A percentile compares a stretch with the other conserved stretches of the same genome.
phyloP scores from a whole-genome alignment of 108 stramenopile genomes.

The Seminavis robusta region DNA sequence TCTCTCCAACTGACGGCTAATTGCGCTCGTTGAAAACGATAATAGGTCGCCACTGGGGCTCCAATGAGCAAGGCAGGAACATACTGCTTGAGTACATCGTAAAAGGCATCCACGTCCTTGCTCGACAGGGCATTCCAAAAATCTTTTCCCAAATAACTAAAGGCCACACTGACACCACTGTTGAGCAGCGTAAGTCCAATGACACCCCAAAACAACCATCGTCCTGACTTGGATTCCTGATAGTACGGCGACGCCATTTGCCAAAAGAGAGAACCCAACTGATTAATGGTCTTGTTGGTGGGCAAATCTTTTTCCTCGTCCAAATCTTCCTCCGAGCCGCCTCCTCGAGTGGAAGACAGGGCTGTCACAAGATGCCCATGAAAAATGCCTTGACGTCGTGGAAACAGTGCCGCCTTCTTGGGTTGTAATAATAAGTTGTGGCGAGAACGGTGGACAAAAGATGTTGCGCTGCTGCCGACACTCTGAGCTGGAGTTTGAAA shows the following conservation, averaged over 20 bases:
- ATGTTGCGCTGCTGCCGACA: too few species aligned
- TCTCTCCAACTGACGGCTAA: constrained; percentile 70
- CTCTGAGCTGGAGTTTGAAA: too few species aligned
- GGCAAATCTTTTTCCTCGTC: too few species aligned
- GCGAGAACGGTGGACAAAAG: too few species aligned
- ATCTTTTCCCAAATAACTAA: constrained; percentile 88
- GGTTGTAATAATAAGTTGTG: too few species aligned
- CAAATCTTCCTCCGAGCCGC: too few species aligned
- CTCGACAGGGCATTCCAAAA: constrained; percentile 89
- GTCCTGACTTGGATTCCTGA: constrained; percentile 66
- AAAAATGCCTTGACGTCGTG: too few species aligned
- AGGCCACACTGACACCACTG: constrained; percentile 81
- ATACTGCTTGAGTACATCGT: constrained; percentile 69
- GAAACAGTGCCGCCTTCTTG: too few species aligned
- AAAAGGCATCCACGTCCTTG: constrained; percentile 80
- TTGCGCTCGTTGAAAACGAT: constrained; percentile 69
- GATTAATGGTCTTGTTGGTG: constrained; percentile 28
- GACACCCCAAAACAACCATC: constrained; percentile 77
- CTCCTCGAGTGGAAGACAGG: too few species aligned
- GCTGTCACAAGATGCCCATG: too few species aligned
- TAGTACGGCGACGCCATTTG: constrained; percentile 89
- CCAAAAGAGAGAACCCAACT: constrained; percentile 51
- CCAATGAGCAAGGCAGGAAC: constrained; percentile 69
- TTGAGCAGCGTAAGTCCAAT: constrained; percentile 79
- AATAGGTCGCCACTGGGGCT: constrained; percentile 85